Percentiles rank a stretch among this genome's conserved stretches.
phyloP scores from a whole-genome alignment of 768 basidiomycete genomes.

The Auriculariales sp. region DNA sequence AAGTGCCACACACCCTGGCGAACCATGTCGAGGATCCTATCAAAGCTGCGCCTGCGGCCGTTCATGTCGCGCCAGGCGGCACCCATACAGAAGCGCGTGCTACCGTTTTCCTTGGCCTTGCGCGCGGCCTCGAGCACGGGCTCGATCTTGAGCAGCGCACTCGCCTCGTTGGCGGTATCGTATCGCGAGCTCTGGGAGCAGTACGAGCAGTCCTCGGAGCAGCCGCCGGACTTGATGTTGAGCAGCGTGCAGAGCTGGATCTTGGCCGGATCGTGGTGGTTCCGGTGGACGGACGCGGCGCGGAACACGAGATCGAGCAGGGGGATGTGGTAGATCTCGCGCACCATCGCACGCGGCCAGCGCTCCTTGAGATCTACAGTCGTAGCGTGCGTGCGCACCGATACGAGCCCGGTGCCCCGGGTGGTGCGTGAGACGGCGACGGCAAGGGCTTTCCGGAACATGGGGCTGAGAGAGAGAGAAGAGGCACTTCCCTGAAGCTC shows the following conservation, averaged over 20 bases:
- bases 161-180: conserved; percentile 77
- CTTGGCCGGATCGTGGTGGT: conserved; percentile 76
- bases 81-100: conserved; percentile 97
- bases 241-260: conserved; percentile 94
- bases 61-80: conserved; percentile 95
- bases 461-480: not conserved
- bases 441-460: too few relatives aligned
- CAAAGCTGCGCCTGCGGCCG: conserved; percentile 86
- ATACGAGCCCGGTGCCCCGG: too few relatives aligned
- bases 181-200: conserved; percentile 97
- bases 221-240: conserved; percentile 98
- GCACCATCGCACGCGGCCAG: conserved; percentile 72
- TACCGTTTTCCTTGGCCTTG: conserved; percentile 90
- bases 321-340: conserved; percentile 72
- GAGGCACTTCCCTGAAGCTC: not conserved
- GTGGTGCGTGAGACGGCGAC: too few relatives aligned
- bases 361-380: conserved; percentile 23
- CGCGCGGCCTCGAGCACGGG: conserved; percentile 88
- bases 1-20: conserved; percentile 22
- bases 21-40: conserved; percentile 88
- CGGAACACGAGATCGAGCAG: conserved; percentile 81
- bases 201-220: conserved; percentile 94
- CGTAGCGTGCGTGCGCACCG: too few relatives aligned
- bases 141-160: conserved; percentile 73
- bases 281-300: conserved; percentile 71